These are phyloP conservation scores for Daphne laureola DNA, from an alignment of 441 rosid species.

Conservation along the genomic window DNA sequence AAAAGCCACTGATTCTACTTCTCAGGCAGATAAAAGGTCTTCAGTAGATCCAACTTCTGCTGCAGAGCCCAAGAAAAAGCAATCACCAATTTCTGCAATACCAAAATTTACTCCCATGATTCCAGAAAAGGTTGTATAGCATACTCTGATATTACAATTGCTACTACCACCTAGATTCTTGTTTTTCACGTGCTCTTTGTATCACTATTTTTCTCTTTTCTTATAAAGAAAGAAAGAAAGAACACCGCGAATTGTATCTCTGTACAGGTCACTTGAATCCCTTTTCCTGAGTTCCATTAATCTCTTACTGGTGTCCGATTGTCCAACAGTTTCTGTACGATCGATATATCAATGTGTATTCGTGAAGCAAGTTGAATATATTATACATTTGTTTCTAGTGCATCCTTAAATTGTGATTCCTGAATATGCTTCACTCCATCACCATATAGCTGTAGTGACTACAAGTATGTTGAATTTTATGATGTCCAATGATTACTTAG, in stretches of 20 bases:
- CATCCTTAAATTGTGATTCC: too few relatives aligned
- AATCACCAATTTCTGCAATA: constrained; percentile 35
- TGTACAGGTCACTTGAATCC: too few relatives aligned
- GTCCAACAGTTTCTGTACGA: too few relatives aligned
- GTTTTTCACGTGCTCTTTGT: background rate
- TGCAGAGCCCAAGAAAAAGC: constrained; percentile 33
- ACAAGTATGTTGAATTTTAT: background rate
- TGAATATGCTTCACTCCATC: background rate
- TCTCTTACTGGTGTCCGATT: too few relatives aligned
- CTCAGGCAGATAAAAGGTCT: constrained; percentile 25
- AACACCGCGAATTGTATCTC: too few relatives aligned
- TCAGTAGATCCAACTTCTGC: constrained; percentile 24
- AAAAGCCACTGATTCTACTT: constrained; percentile 29
- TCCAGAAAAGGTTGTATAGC: constrained; percentile 68
- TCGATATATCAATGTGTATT: too few relatives aligned
- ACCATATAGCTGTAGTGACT: background rate
- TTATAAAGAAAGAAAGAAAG: too few relatives aligned
- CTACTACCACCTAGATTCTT: constrained; percentile 1
- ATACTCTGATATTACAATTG: background rate
- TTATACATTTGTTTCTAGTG: too few relatives aligned
- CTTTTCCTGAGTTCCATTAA: too few relatives aligned
- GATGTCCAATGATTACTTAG: background rate
- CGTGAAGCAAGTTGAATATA: too few relatives aligned
- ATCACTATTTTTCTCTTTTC: background rate
- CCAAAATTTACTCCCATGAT: constrained; percentile 46